phyloP scores from a whole-genome alignment of 495 filamentous ascomycete genomes.

The Neohortaea acidophila region DNA sequence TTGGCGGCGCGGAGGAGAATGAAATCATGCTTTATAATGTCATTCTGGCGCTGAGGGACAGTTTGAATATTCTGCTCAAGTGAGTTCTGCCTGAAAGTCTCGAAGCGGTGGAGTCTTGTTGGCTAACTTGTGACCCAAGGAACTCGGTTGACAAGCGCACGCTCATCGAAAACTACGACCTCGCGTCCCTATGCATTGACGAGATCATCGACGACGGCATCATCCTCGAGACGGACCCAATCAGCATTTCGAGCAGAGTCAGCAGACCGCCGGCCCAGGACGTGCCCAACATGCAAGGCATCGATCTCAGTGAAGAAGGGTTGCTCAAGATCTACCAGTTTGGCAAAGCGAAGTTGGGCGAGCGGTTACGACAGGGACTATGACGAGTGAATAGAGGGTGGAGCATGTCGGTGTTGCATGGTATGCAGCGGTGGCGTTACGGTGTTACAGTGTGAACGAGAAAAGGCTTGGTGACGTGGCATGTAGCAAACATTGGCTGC shows the following conservation, averaged over 20 bases:
- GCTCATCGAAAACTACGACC: constrained; percentile 94
- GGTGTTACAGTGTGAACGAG: constrained; percentile 5
- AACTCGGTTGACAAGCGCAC: constrained; percentile 94
- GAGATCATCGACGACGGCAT: constrained; percentile 95
- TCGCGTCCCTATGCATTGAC: constrained; percentile 77
- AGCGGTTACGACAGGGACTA: constrained; percentile 72
- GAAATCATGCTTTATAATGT: constrained; percentile 94
- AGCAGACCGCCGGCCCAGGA: constrained; percentile 86
- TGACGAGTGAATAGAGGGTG: no score
- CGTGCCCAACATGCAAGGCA: constrained; percentile 69
- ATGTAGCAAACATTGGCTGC: no score
- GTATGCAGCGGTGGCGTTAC: constrained; percentile 9
- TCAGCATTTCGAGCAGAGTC: constrained; percentile 77
- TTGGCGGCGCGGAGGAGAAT: constrained; percentile 85
- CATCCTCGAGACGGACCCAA: constrained; percentile 90
- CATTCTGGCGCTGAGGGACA: constrained; percentile 72
- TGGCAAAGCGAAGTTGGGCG: constrained; percentile 79
- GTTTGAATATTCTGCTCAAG: constrained; percentile 85
- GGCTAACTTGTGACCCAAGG: constrained; percentile 30
- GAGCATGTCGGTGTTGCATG: neutral
- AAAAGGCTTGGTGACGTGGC: no score
- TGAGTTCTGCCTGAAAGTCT: no score
- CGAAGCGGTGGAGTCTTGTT: no score
- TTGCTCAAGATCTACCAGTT: constrained; percentile 90
- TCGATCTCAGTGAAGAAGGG: constrained; percentile 92